Evolutionary conservation across 768 basidiomycete species (phyloP).

Genomic region (Kwoniella dejecticola): DNA sequence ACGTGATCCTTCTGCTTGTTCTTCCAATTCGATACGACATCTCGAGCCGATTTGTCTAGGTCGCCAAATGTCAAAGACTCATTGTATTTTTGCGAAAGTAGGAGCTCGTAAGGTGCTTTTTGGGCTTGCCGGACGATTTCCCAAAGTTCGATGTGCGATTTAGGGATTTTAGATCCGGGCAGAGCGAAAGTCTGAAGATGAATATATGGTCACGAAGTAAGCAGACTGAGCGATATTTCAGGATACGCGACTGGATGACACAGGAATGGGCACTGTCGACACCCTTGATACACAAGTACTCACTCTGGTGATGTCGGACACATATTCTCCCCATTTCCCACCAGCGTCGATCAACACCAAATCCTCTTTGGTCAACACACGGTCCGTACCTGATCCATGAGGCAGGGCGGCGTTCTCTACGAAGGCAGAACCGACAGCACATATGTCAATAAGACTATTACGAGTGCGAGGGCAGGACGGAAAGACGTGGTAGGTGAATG

Average conservation of each 20-base stretch:
- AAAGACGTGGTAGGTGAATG: too few species aligned
- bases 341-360: conserved; percentile 75
- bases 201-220: too few species aligned
- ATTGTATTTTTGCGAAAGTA: conserved; percentile 57
- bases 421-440: not conserved
- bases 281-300: conserved; percentile 32
- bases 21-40: conserved; percentile 55
- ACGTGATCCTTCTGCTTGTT: not conserved
- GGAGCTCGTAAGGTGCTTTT: conserved; percentile 59
- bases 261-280: too few species aligned
- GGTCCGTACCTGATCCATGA: conserved; percentile 77
- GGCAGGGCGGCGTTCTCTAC: conserved; percentile 83
- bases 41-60: conserved; percentile 62
- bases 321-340: conserved; percentile 71
- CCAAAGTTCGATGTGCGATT: conserved; percentile 66
- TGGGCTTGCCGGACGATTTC: conserved; percentile 68
- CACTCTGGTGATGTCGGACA: conserved; percentile 77
- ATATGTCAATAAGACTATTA: not conserved
- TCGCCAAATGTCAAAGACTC: conserved; percentile 18
- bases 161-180: conserved; percentile 62
- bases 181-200: conserved; percentile 69
- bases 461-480: too few species aligned
- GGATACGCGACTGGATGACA: too few species aligned
- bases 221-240: too few species aligned
- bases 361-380: conserved; percentile 63